Base-by-base conservation (phyloP, 2,329 filamentous ascomycete genomes). In the Byssoonygena ceratinophila region DNA sequence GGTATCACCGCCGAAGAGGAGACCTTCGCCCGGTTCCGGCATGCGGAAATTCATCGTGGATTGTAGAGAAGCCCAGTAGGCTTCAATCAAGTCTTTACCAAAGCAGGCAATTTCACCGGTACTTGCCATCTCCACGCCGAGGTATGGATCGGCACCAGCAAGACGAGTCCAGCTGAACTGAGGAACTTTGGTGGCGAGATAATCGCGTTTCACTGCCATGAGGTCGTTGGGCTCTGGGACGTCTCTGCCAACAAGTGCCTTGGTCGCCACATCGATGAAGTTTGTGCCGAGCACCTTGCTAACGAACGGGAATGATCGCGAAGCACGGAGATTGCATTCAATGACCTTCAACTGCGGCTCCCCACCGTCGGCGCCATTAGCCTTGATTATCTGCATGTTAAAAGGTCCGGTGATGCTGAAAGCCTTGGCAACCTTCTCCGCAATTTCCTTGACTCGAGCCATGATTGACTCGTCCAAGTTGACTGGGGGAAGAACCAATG, bases 371-470 rank as follows among this genome's bases (percentile, higher is more conserved):
- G 84, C 81, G 63, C 85, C 76, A 11, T 87, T 78, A 32, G 86
- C 88, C 76, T 94, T 94, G 79, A 98, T 97, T 72, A 98, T 94
- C 68, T 98, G 92, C 91, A 98, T 97, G 79, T 98, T 98, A 82
- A 97, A 98, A 54, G 92, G 92, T 52, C 92, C 92, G 18, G 89
- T 97, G 69, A 97, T 97, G 65, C 80, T 89, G 88, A 91, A 96
- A 45, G 92, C 92, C 73, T 92, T 86, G 59, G 92, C 92, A 49
- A 98, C 90, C 80, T 95, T 97, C 71, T 90, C 73, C 14, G 92
- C 91, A 62, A 98, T 97, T 61, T 87, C 87, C 81, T 96, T 97
- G 65, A 95, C 81, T 56, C 92, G 87, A 59, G 80, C 81, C 79
- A 95, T 85, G 59, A 84, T 85, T 54, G 71, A 73, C 61, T 84